These are phyloP conservation scores for Dactylellina parvicollis DNA, from an alignment of 2,329 filamentous ascomycete species.

Conservation along the genomic window DNA sequence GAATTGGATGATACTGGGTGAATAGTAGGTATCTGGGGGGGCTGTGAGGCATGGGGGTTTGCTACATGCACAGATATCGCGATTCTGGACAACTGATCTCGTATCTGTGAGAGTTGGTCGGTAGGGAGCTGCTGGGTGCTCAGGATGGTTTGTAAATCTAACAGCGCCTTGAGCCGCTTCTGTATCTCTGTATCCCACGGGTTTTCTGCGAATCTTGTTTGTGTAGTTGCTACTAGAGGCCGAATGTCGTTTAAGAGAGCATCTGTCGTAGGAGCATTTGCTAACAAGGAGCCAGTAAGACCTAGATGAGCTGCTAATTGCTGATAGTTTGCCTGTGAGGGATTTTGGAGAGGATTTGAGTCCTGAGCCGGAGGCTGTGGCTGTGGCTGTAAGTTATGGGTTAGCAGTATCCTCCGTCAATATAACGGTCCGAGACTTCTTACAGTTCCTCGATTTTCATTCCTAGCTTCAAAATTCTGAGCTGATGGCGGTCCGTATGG, in stretches of 20 bases:
- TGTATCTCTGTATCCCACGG: conserved; percentile 79
- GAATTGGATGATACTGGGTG: conserved; percentile 63
- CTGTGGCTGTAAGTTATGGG: conserved; percentile 11
- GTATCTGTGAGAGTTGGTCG: conserved; percentile 84
- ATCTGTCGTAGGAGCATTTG: conserved; percentile 68
- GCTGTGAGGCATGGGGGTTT: conserved; percentile 56
- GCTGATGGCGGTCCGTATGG: conserved; percentile 32
- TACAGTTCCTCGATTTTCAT: conserved; percentile 32
- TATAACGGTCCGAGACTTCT: neutral
- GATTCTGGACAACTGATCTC: conserved; percentile 83
- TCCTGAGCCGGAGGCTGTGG: conserved; percentile 30
- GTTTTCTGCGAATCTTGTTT: conserved; percentile 77
- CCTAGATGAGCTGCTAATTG: conserved; percentile 59
- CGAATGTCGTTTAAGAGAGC: conserved; percentile 84
- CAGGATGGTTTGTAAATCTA: conserved; percentile 84
- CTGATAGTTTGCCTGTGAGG: conserved; percentile 35
- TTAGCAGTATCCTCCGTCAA: neutral
- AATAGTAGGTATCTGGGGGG: conserved; percentile 66
- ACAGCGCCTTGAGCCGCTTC: conserved; percentile 81
- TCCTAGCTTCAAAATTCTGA: conserved; percentile 21
- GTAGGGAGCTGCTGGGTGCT: conserved; percentile 79
- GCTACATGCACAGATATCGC: conserved; percentile 64
- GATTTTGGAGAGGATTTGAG: neutral
- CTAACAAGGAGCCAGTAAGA: conserved; percentile 58
- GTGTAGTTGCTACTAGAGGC: conserved; percentile 76